These are phyloP conservation scores for Heimioporus punctisporus DNA, from an alignment of 1,284 basidiomycete genomes.

Conservation along the genomic window DNA sequence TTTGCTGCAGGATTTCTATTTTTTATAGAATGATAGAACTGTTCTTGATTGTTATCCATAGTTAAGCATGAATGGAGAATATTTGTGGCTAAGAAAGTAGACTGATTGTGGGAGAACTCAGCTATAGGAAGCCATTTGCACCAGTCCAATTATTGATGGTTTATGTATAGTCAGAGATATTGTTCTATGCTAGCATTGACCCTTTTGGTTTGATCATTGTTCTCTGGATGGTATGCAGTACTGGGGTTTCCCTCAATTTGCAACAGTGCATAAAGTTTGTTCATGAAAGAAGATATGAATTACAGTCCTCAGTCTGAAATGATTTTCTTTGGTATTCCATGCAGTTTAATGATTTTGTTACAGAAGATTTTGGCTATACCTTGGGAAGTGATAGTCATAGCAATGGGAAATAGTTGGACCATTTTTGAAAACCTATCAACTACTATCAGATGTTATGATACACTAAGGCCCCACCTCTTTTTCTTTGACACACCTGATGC, in stretches of 20 bases:
- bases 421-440: background rate
- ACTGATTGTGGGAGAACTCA: too few species aligned
- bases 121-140: background rate
- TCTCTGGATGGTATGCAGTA: background rate
- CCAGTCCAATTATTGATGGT: background rate
- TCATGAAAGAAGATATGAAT: constrained; percentile 23
- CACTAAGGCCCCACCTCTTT: too few species aligned
- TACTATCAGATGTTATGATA: background rate
- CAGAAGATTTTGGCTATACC: too few species aligned
- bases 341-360: constrained; percentile 33
- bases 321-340: background rate
- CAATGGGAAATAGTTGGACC: too few species aligned
- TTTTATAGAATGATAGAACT: too few species aligned
- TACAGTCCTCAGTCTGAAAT: constrained; percentile 22
- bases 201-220: background rate
- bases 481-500: too few species aligned
- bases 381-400: too few species aligned
- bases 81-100: background rate
- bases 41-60: background rate
- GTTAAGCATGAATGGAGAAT: background rate
- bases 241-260: background rate
- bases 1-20: too few species aligned
- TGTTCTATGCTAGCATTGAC: background rate
- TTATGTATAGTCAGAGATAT: background rate
- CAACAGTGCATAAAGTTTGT: constrained; percentile 16